Evolutionary conservation across 768 basidiomycete species (phyloP).

Genomic region (Kwoniella shandongensis): DNA sequence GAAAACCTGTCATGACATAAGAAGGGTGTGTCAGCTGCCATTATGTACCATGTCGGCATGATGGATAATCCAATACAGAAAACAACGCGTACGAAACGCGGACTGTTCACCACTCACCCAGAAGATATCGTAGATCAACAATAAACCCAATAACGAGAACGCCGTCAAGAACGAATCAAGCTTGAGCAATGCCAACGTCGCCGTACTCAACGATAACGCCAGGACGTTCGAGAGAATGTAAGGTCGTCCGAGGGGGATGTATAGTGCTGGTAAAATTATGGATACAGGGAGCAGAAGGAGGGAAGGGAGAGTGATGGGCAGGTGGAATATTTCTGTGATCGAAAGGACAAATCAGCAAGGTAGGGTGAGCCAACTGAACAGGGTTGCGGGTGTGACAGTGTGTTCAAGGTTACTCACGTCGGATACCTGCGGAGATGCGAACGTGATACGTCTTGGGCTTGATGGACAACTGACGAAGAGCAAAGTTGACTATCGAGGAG

Average conservation of each 20-base stretch:
- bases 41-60: background rate
- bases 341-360: background rate
- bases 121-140: constrained; percentile 92
- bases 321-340: constrained; percentile 47
- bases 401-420: constrained; percentile 33
- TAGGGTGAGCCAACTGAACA: constrained; percentile 13
- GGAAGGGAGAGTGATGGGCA: constrained; percentile 57
- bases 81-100: too few species aligned
- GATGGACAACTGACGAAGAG: constrained; percentile 15
- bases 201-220: constrained; percentile 74
- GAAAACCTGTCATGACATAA: constrained; percentile 23
- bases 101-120: constrained; percentile 59
- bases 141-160: constrained; percentile 71
- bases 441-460: constrained; percentile 41
- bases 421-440: constrained; percentile 37
- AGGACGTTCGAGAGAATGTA: constrained; percentile 74
- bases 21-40: background rate
- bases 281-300: constrained; percentile 56
- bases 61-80: too few species aligned
- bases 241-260: constrained; percentile 66
- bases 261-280: constrained; percentile 60
- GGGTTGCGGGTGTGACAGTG: constrained; percentile 44
- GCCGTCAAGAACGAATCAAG: constrained; percentile 90
- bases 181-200: constrained; percentile 73
- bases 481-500: constrained; percentile 9